A percentile compares a stretch with the other conserved stretches of the same genome.
Evolutionary conservation across 2,329 filamentous ascomycete species (phyloP).

Genomic region (Penicillium sp.): DNA sequence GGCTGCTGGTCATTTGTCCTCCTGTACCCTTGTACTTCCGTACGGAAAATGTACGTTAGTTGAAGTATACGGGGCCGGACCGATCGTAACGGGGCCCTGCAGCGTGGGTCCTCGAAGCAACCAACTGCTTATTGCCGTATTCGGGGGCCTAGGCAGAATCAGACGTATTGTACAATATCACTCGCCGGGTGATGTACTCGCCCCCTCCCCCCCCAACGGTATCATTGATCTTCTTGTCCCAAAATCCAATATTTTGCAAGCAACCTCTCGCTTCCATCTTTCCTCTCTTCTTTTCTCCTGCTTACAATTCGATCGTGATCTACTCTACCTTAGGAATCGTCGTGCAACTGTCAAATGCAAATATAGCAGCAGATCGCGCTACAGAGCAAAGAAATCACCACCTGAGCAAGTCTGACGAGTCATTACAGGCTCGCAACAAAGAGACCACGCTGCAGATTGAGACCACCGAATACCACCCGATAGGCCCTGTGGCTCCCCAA

Average conservation of each 20-base stretch:
- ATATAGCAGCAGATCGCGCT: background rate
- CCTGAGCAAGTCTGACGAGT: background rate
- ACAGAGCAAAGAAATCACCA: background rate
- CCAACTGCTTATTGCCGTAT: slow-evolving; percentile 8
- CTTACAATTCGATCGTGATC: background rate
- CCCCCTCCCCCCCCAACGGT: background rate
- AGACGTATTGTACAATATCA: background rate
- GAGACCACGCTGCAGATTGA: background rate
- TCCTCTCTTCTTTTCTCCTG: background rate
- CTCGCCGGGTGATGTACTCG: background rate
- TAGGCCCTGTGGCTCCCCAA: background rate
- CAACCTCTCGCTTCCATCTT: background rate
- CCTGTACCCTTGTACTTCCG: too few species aligned
- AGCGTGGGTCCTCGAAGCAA: background rate
- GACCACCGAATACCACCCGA: background rate
- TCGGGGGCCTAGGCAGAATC: slow-evolving; percentile 4
- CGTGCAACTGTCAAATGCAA: background rate
- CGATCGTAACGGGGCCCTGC: background rate
- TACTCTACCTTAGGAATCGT: background rate
- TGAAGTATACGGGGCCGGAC: background rate
- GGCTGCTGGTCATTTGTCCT: too few species aligned
- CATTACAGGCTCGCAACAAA: slow-evolving; percentile 1
- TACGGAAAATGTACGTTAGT: too few species aligned
- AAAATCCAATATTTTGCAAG: background rate
- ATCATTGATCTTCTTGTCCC: background rate